Evolutionary conservation across 2,329 filamentous ascomycete genomes (phyloP), one percentile per base, ranked within the genome.

Genomic region (Sclerotinia nivalis): DNA sequence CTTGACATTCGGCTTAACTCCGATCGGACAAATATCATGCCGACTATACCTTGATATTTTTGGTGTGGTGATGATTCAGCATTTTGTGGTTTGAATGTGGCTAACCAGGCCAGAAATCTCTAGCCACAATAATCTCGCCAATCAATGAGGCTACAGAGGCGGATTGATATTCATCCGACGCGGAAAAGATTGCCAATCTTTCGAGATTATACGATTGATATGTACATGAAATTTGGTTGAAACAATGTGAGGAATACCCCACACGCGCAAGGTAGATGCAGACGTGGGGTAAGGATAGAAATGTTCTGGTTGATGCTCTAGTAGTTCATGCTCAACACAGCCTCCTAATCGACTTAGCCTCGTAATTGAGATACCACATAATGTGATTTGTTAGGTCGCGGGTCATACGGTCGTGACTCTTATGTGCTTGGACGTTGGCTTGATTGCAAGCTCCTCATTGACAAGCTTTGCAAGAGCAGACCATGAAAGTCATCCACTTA

Each of bases 211-310:
- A 31, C 31, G 5, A 5, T 31, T 3, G 15, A 43, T 10, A 18
- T 13, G 54, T n/a, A 20, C 54, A 37, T 56, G 55, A 58, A 40
- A 9, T 34, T 47, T 43, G 18, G 15, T 47, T n/a, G 59, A 47
- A 61, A 62, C 58, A 47, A 62, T 34, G 43, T 15, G 18, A 12
- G 2, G 15, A 10, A 50, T 64, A 50, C 60, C 60, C 60, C 60
- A 47, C 60, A 64, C 28, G 15, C 8, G 31, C 40, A 43, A 25
- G 45, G 20, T 25, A 50, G 9, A 43, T 43, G 12, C 20, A 49
- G 7, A 50, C 22, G 15, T 25, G 47, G 45, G 45, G 45, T 37
- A 62, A 10, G 9, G 12, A 43, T 28, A n/a, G 12, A 49, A 25
- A 37, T 37, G 13, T 34, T 62, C 28, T 34, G 22, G 28, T 4